phyloP scores from a whole-genome alignment of 2,329 filamentous ascomycete species.

The Fusarium scirpi region DNA sequence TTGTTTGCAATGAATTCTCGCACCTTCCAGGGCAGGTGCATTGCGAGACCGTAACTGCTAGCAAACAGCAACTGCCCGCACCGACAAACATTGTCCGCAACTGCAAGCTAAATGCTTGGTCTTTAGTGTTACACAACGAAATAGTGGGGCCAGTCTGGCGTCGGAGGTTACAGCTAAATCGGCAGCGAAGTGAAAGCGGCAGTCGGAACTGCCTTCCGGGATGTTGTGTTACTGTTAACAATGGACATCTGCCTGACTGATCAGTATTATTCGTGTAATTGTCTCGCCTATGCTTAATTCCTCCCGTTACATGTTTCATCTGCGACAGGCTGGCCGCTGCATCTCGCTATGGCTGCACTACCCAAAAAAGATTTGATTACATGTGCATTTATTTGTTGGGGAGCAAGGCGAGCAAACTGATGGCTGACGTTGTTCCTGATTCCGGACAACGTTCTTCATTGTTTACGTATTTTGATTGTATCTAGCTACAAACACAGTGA shows the following conservation, averaged over 20 bases:
- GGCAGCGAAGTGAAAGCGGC: background rate
- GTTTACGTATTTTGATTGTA: fast-evolving
- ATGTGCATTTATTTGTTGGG: no score
- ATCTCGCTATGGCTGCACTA: background rate
- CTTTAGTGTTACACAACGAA: background rate
- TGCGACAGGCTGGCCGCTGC: background rate
- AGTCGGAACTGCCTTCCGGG: background rate
- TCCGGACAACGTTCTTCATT: fast-evolving
- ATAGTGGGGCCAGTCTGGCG: fast-evolving
- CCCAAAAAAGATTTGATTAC: no score
- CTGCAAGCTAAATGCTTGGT: background rate
- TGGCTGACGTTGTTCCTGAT: fast-evolving
- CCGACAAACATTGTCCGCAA: background rate
- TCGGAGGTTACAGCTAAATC: fast-evolving
- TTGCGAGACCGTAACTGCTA: background rate
- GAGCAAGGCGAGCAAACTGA: fast-evolving
- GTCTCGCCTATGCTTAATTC: background rate
- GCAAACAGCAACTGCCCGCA: background rate
- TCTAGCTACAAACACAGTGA: background rate
- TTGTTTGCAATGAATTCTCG: background rate
- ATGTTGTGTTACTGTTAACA: background rate
- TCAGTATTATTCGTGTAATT: background rate
- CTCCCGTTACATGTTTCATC: background rate
- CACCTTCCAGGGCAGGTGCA: background rate
- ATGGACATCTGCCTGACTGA: background rate